A percentile compares a stretch with the other conserved stretches of the same genome.
Conservation (phyloP, 257 asterid genomes). For the Nemophila menziesii region DNA sequence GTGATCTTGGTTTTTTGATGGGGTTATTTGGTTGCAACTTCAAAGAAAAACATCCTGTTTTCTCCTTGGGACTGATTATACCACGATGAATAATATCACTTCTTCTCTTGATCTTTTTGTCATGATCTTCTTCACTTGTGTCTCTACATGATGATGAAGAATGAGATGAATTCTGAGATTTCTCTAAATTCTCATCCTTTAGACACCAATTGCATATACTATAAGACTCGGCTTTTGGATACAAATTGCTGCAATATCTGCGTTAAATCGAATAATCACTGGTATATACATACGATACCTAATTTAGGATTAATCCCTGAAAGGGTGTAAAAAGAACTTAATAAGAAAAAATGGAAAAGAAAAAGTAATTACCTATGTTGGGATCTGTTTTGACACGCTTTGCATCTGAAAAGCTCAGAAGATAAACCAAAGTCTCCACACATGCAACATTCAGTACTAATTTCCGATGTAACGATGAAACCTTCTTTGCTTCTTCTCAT, state of each 20-base stretch:
- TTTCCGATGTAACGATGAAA: background rate
- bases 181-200: conserved; percentile 16
- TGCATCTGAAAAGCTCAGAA: conserved; percentile 52
- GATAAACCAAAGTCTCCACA: conserved; percentile 69
- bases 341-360: background rate
- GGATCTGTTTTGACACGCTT: conserved; percentile 43
- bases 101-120: conserved; percentile 23
- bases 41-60: conserved; percentile 4
- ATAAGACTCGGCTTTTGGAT: conserved; percentile 43
- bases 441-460: conserved; percentile 54
- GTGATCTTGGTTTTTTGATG: conserved; percentile 26
- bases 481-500: conserved; percentile 28
- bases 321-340: background rate
- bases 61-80: conserved; percentile 2
- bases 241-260: conserved; percentile 67
- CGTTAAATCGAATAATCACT: background rate
- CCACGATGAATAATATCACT: background rate
- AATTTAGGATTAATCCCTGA: background rate
- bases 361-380: conserved; percentile 48
- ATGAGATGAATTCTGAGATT: conserved; percentile 13
- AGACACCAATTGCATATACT: conserved; percentile 65
- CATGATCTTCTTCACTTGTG: conserved; percentile 12
- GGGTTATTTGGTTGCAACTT: conserved; percentile 13
- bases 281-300: too few relatives aligned
- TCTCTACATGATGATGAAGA: conserved; percentile 24